A percentile compares a stretch with the other conserved stretches of the same genome.
Conservation (phyloP, 257 asterid genomes). For the Solanum microdontum region DNA sequence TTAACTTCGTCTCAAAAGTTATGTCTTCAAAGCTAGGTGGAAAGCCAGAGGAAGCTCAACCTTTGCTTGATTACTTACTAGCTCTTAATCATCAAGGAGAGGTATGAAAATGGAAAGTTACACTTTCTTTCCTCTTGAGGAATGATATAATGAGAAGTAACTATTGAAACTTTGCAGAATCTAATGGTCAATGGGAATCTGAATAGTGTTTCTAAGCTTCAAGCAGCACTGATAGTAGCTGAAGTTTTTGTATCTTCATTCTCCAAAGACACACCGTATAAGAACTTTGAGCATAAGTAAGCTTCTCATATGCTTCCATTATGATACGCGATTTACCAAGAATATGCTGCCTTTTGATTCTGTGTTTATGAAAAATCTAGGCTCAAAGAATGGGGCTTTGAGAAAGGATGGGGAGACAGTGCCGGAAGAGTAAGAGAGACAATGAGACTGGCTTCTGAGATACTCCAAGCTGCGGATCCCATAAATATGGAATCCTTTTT, state of each 20-base stretch:
- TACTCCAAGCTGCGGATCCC: conserved; percentile 76
- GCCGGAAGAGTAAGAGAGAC: conserved; percentile 57
- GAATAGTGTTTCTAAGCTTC: conserved; percentile 45
- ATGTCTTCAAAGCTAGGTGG: conserved; percentile 49
- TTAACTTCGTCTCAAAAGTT: conserved; percentile 41
- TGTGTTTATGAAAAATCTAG: conserved; percentile 16
- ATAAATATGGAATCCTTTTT: conserved; percentile 38
- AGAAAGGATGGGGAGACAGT: conserved; percentile 72
- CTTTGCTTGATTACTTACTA: conserved; percentile 47
- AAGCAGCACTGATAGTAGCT: conserved; percentile 39
- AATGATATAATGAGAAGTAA: not conserved
- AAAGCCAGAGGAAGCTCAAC: conserved; percentile 38
- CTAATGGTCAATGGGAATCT: conserved; percentile 63
- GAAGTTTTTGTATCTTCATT: conserved; percentile 43
- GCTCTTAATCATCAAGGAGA: conserved; percentile 60
- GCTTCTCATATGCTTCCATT: not conserved
- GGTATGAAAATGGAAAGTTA: conserved; percentile 20
- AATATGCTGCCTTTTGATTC: not conserved
- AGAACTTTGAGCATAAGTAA: conserved; percentile 52
- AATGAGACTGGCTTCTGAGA: conserved; percentile 59
- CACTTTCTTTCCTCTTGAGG: not conserved
- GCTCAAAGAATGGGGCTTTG: conserved; percentile 69
- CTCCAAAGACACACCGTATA: conserved; percentile 48
- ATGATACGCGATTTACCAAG: not conserved
- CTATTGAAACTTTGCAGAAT: conserved; percentile 28